Base-by-base conservation (phyloP, 208 protist species). In the Acanthamoeba rhysodes region DNA sequence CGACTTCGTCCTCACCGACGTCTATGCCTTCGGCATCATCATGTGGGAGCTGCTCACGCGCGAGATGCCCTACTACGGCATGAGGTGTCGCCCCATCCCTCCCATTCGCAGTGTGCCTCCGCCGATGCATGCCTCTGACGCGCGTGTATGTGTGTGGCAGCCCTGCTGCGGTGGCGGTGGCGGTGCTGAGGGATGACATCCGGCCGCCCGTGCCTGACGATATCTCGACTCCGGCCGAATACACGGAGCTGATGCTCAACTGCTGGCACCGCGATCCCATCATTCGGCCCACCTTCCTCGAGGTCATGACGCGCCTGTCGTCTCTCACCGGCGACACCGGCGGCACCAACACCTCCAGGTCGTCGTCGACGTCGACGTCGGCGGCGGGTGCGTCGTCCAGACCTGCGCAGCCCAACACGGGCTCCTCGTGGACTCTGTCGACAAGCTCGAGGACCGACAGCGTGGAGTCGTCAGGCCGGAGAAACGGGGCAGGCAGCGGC, bases 221-320 rank as follows among this genome's bases (percentile, higher is more conserved):
- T 4, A 10, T 7, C 10, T 20, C 37, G 37, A 85, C 16, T 85
- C n/a, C n/a, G n/a, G n/a, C n/a, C n/a, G n/a, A n/a, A n/a, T n/a
- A 37, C 41, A n/a, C 5, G 12, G 45, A 57, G 0, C 76, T 85
- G 16, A 55, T 48, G 10, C 8, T 0, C 12, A 55, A 48, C 32
- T 85, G 76, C 45, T 85, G 76, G 76, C 41, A 45, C 24, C 0
- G 16, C 3, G 76, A 85, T 10, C 76, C 76, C 3, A 55, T 27
- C 16, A 85, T 45, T 8, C 0, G 76, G 76, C 76, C 76, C 20
- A 57, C 76, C 3, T 85, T 85, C 4, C 45, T 85, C 2, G 76
- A 85, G 29, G 10, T 85, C 34, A 85, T 85, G 76, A 85, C 76
- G 6, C 32, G 76, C 20, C 24, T 85, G 32, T 85, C 76, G 24